Conservation (phyloP, 768 basidiomycete genomes). For the Naematelia encephala region DNA sequence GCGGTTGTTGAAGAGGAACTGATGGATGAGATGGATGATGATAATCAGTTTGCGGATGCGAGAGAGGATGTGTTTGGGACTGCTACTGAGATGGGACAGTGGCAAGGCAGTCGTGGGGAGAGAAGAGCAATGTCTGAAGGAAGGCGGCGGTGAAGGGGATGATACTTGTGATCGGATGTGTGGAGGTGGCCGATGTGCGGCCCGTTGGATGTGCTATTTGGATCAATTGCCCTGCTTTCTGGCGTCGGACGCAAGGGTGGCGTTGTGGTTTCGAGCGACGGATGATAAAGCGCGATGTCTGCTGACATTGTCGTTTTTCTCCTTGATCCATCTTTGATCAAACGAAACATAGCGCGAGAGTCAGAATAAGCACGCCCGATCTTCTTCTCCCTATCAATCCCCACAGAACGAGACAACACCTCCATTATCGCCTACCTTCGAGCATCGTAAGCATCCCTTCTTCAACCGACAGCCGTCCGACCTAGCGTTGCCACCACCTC, state of each 20-base stretch:
- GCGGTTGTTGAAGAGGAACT: conserved; percentile 26
- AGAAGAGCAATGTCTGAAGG: conserved; percentile 21
- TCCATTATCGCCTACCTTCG: not conserved
- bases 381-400: not conserved
- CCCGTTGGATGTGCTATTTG: too few species aligned
- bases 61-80: conserved; percentile 21
- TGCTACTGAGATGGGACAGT: conserved; percentile 1
- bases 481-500: not conserved
- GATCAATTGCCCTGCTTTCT: too few species aligned
- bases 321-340: not conserved
- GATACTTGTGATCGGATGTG: not conserved
- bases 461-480: not conserved
- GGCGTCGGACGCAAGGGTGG: too few species aligned
- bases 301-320: not conserved
- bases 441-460: not conserved
- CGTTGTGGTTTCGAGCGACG: too few species aligned
- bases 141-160: conserved; percentile 8
- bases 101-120: conserved; percentile 4
- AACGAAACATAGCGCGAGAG: not conserved
- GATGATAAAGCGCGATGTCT: not conserved
- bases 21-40: conserved; percentile 23
- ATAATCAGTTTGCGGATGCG: conserved; percentile 21
- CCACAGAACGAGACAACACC: not conserved
- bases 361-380: not conserved
- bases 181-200: too few species aligned